Conservation (phyloP, 2,329 filamentous ascomycete species). For the Sclerotinia sclerotiorum region DNA sequence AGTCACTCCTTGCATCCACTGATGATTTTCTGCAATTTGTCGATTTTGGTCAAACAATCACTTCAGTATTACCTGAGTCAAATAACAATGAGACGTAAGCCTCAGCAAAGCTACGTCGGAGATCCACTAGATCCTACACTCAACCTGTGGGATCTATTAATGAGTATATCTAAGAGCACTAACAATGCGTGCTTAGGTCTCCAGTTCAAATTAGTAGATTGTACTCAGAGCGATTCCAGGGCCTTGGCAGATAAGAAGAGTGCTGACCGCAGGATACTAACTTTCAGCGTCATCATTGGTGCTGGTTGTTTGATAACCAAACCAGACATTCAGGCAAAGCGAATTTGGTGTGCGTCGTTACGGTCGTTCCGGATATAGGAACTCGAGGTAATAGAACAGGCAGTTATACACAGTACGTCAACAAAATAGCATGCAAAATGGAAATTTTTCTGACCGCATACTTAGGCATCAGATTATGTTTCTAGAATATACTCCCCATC, state of each 20-base stretch:
- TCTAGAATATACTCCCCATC: neutral
- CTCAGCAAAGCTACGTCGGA: neutral
- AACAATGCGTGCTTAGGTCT: neutral
- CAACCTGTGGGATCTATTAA: constrained; percentile 3
- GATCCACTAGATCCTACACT: neutral
- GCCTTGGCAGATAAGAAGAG: neutral
- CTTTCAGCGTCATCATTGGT: neutral
- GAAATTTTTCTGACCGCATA: constrained; percentile 7
- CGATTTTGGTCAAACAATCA: neutral
- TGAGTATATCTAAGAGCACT: neutral
- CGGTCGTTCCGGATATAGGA: neutral
- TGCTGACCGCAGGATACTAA: neutral
- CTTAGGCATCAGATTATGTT: neutral
- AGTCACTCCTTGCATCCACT: constrained; percentile 10
- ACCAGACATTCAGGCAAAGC: neutral
- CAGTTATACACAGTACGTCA: neutral
- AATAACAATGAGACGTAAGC: constrained; percentile 12
- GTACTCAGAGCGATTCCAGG: neutral
- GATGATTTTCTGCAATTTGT: neutral
- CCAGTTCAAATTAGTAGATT: neutral
- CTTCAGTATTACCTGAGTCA: neutral
- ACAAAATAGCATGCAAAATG: neutral
- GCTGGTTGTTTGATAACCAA: neutral
- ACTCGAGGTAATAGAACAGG: neutral
- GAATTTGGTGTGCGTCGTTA: neutral